These are phyloP conservation scores for Coemansia sp. DNA, from an alignment of 192 early-diverging fungal genomes.

Conservation along the genomic window DNA sequence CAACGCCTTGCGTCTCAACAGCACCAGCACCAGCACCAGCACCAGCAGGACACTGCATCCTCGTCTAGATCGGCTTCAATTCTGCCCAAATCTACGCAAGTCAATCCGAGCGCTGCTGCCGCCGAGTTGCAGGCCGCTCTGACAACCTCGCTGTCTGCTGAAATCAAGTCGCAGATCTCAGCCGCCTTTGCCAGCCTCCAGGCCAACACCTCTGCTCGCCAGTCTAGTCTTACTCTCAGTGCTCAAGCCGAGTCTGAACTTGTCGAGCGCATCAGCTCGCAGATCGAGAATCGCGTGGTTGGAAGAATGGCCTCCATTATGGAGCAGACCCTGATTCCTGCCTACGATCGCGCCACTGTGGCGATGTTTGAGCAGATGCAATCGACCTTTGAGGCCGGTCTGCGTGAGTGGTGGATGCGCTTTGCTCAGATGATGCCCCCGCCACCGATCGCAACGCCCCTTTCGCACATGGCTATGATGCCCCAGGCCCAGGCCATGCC, in stretches of 20 bases:
- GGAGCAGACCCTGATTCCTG: conserved; percentile 47
- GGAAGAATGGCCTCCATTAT: conserved; percentile 27
- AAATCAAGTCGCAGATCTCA: conserved; percentile 22
- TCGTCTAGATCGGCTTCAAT: no score
- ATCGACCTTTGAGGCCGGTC: conserved; percentile 38
- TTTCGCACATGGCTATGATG: conserved; percentile 36
- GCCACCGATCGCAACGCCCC: conserved; percentile 30
- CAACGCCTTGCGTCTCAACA: conserved; percentile 7
- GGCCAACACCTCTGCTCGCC: not conserved
- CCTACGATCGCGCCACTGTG: conserved; percentile 44
- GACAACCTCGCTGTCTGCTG: not conserved
- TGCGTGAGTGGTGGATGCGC: conserved; percentile 49
- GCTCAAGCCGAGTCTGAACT: conserved; percentile 28
- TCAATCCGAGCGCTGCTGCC: not conserved
- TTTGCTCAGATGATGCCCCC: conserved; percentile 45
- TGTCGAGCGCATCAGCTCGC: conserved; percentile 23
- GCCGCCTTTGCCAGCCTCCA: conserved; percentile 13
- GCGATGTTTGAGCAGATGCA: conserved; percentile 54
- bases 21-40: not conserved
- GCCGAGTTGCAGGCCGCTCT: conserved; percentile 5
- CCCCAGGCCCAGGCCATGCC: conserved; percentile 12
- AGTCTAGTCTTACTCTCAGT: conserved; percentile 5
- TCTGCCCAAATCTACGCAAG: no score
- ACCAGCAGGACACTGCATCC: not conserved
- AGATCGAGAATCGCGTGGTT: conserved; percentile 23